These are phyloP conservation scores for Clarireedia paspali DNA, from an alignment of 2,329 filamentous ascomycete genomes.

Conservation along the genomic window DNA sequence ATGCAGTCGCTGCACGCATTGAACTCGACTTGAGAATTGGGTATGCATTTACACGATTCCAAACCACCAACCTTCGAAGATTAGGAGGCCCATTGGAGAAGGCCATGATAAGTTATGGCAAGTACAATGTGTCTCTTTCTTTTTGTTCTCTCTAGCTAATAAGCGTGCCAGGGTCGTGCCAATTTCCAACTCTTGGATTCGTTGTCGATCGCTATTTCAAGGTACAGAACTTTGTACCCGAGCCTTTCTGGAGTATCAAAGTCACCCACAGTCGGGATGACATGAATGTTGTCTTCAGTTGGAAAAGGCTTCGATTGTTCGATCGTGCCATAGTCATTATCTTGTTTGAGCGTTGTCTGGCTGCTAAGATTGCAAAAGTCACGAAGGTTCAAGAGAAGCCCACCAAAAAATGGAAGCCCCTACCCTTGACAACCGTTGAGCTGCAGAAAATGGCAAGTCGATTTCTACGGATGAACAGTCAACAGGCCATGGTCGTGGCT, in stretches of 20 bases:
- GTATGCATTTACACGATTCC: conserved; percentile 82
- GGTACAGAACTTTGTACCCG: conserved; percentile 87
- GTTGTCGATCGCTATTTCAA: conserved; percentile 94
- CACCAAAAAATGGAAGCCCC: conserved; percentile 86
- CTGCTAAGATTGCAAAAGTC: conserved; percentile 69
- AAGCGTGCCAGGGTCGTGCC: conserved; percentile 61
- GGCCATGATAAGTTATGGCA: conserved; percentile 71
- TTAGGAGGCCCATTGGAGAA: conserved; percentile 55
- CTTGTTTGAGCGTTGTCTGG: conserved; percentile 78
- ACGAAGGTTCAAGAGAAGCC: conserved; percentile 83
- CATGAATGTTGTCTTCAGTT: conserved; percentile 76
- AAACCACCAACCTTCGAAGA: conserved; percentile 68
- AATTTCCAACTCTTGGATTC: conserved; percentile 94
- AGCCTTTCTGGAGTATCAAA: conserved; percentile 88
- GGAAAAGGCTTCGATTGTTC: conserved; percentile 77
- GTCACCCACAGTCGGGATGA: conserved; percentile 70
- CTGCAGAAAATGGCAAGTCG: conserved; percentile 91
- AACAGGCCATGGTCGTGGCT: conserved; percentile 80
- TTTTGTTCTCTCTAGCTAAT: conserved; percentile 1
- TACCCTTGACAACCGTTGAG: conserved; percentile 92
- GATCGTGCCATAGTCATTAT: conserved; percentile 75
- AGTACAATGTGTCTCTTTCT: conserved; percentile 13
- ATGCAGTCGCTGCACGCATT: conserved; percentile 81
- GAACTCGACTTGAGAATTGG: conserved; percentile 91
- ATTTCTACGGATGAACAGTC: conserved; percentile 83